Base-by-base conservation (phyloP, 75 land plant species). In the Larix kaempferi region DNA sequence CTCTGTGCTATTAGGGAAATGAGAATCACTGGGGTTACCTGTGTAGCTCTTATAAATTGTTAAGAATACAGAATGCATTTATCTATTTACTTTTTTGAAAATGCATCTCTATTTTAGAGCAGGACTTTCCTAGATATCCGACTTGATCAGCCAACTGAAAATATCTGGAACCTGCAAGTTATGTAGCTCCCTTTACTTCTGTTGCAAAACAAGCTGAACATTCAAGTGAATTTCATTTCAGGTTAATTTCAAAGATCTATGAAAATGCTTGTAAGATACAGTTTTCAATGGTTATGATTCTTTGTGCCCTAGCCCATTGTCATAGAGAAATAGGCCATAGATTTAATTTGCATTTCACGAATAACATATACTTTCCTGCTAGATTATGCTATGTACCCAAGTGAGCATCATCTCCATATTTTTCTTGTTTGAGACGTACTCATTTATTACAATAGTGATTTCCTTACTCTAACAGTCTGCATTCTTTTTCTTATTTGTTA, bases 191-290 rank as follows among this genome's bases (percentile, higher is more conserved):
- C 7, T 67, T 37, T 44, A 67, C n/a, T 67, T 39, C 37, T 29
- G 39, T 39, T 37, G 49, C 41, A 19, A 67, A 2, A 29, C 22
- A 37, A 67, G 23, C 21, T 67, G 49, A 66, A 35, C 41, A 35
- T 67, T 67, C 8, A 35, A 67, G 71, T 17, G 22, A 39, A 33
- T 19, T 39, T 66, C 35, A 37, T 37, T 66, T 15, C 44, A 66
- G 44, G 44, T 21, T 19, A 39, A 67, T 67, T 64, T 64, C 71
- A 67, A 35, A 37, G 22, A 35, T 39, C 11, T 39, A 21, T 39
- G 7, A 74, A 74, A 74, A 74, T 74, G 63, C 35, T 74, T 74
- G 66, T 56, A 41, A 19, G 19, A 59, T 16, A 6, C 21, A 33
- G 33, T 29, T 6, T 26, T 26, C 61, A 14, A 67, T 3, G 44